Evolutionary conservation across 1,284 basidiomycete genomes (phyloP).

Genomic region (Marasmius sp.): DNA sequence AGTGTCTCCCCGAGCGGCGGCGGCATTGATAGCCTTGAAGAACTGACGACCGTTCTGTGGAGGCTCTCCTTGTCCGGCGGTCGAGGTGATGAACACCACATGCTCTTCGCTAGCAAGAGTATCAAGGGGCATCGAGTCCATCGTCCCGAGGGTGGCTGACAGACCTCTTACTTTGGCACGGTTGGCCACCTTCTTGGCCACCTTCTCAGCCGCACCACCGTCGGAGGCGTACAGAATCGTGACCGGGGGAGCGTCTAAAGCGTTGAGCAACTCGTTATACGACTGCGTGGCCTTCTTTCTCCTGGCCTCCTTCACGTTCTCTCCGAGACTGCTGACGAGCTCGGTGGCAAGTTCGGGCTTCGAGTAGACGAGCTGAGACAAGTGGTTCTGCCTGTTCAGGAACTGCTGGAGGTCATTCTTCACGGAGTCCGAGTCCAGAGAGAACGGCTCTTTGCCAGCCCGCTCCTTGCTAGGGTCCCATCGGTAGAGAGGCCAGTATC

Average conservation of each 20-base stretch:
- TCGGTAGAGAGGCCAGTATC: slow-evolving; percentile 98
- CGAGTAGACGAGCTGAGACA: slow-evolving; percentile 86
- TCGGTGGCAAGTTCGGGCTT: slow-evolving; percentile 83
- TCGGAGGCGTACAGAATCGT: slow-evolving; percentile 93
- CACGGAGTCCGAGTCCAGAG: slow-evolving; percentile 90
- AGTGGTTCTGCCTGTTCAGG: slow-evolving; percentile 94
- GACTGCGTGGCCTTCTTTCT: slow-evolving; percentile 83
- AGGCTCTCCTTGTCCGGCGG: slow-evolving; percentile 98
- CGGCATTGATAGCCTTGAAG: slow-evolving; percentile 83
- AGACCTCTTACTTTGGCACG: slow-evolving; percentile 88
- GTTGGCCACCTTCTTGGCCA: slow-evolving; percentile 85
- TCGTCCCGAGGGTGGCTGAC: slow-evolving; percentile 66
- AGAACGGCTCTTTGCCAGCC: slow-evolving; percentile 82
- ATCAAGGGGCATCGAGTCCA: slow-evolving; percentile 81
- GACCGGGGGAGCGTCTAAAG: slow-evolving; percentile 89
- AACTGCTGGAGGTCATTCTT: slow-evolving; percentile 95
- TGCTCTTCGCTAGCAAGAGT: slow-evolving; percentile 77
- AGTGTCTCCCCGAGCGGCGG: slow-evolving; percentile 55
- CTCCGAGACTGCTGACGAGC: slow-evolving; percentile 83
- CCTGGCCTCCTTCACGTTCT: slow-evolving; percentile 82
- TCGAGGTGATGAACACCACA: slow-evolving; percentile 88
- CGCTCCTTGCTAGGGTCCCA: slow-evolving; percentile 91
- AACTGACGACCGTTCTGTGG: slow-evolving; percentile 95
- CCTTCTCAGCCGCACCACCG: slow-evolving; percentile 93
- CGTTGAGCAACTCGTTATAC: slow-evolving; percentile 83